Evolutionary conservation across 345 rosid genomes (phyloP).

Genomic region (Eucalyptus curtisii): DNA sequence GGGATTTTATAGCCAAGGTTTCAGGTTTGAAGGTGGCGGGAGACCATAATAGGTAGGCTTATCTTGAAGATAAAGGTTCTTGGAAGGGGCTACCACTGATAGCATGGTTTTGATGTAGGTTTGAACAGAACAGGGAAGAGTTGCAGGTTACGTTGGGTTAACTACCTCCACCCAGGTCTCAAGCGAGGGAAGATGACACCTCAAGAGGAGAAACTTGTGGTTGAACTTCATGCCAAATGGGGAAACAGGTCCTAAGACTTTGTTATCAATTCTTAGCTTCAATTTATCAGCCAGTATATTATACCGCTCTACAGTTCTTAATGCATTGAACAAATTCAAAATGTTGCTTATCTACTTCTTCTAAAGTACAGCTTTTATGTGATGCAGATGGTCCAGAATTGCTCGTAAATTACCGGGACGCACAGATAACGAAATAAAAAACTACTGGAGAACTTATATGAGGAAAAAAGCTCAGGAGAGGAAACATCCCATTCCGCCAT

Average conservation of each 20-base stretch:
- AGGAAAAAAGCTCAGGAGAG: constrained; percentile 78
- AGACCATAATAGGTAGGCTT: constrained; percentile 74
- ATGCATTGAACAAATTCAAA: not conserved
- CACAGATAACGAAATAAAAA: constrained; percentile 95
- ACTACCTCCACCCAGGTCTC: constrained; percentile 94
- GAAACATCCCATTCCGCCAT: constrained; percentile 25
- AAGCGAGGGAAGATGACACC: constrained; percentile 95
- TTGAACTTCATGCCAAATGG: constrained; percentile 91
- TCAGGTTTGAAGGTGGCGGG: constrained; percentile 99
- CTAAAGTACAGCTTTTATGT: not conserved
- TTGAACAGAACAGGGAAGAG: constrained; percentile 98
- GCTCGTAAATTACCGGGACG: constrained; percentile 91
- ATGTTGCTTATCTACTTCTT: not conserved
- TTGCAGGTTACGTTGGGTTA: constrained; percentile 99
- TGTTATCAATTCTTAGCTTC: not conserved
- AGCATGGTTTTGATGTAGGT: constrained; percentile 85
- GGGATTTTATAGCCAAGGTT: constrained; percentile 98
- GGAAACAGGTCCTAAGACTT: constrained; percentile 70
- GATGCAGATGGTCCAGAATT: constrained; percentile 87
- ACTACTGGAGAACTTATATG: constrained; percentile 92
- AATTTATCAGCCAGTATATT: not conserved
- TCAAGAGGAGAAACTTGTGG: constrained; percentile 86
- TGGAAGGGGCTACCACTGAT: constrained; percentile 49
- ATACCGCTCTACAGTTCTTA: not conserved
- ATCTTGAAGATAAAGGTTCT: constrained; percentile 37